Evolutionary conservation across 2,329 filamentous ascomycete species (phyloP), one percentile per base, ranked within the genome.

Genomic region (Phialocephala subalpina): DNA sequence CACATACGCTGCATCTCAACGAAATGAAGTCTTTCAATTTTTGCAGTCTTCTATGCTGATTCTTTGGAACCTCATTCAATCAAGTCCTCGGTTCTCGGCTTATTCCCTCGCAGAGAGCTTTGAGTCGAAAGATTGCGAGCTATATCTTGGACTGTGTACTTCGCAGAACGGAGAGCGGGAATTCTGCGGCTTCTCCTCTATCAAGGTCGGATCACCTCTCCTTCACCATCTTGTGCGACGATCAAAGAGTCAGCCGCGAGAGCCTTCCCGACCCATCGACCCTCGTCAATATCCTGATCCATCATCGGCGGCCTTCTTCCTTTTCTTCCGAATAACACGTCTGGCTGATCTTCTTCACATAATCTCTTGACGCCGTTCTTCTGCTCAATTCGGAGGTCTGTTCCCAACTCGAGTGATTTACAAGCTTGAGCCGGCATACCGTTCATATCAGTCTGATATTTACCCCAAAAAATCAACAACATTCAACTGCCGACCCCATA

Each of bases 401-500:
- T 25, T 12, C 8, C n/a, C 45, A 49, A 11, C 40, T 18, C 40
- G n/a, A 25, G 45, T 25, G 12, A 12, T 22, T 7, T 49, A 11
- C n/a, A 22, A 22, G 11, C 18, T 49, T 49, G 45, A 49, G 45
- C 45, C 45, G 45, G n/a, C 11, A 22, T 25, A n/a, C n/a, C 45
- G 16, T n/a, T 42, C 12, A 42, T 18, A 6, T n/a, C 40, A 16
- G 40, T n/a, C 16, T 42, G 1, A 6, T n/a, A 49, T 49, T 49
- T 33, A 53, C 49, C 49, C 49, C 49, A 29, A n/a, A 18, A 18
- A 22, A 49, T 49, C 7, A 22, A 8, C 22, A 25, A 27, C 18
- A 38, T 57, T 52, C 12, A 35, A 57, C 55, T 57, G 14, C 55
- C 55, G 55, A 38, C 55, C 25, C 29, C 18, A 57, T 36, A 20